Evolutionary conservation across 129 eudicot species (phyloP).

Genomic region (Cynara cardunculus): DNA sequence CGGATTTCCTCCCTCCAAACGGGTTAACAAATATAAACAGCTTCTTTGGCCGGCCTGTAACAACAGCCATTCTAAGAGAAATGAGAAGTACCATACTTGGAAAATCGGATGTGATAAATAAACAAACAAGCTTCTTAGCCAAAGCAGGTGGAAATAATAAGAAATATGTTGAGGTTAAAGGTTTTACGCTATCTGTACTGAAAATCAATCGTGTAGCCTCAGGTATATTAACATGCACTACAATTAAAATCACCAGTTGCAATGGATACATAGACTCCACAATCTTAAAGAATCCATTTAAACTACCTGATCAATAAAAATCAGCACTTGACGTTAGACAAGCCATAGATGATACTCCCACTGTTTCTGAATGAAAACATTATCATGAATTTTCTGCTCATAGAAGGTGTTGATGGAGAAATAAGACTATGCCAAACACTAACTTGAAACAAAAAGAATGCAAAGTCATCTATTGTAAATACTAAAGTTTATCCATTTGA

Average conservation of each 20-base stretch:
- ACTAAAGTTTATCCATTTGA: background rate
- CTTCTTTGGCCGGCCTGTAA: constrained; percentile 78
- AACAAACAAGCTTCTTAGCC: background rate
- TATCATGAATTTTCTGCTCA: background rate
- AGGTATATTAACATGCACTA: background rate
- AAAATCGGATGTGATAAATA: background rate
- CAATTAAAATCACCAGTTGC: background rate
- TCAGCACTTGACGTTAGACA: background rate
- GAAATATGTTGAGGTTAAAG: background rate
- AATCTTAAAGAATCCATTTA: background rate
- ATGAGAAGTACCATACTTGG: background rate
- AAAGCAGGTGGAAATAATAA: background rate
- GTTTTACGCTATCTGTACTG: background rate
- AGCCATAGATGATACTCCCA: background rate
- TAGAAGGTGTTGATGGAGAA: background rate
- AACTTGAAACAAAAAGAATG: background rate
- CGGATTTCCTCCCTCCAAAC: constrained; percentile 79
- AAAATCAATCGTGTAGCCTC: background rate
- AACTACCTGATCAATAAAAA: background rate
- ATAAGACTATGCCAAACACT: background rate
- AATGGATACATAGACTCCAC: background rate
- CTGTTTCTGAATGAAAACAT: background rate
- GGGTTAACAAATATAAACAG: constrained; percentile 83
- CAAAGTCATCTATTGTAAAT: background rate
- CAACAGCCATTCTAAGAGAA: background rate